Percentiles rank a stretch among this genome's conserved stretches.
These are phyloP conservation scores for Leccinum rimulosum DNA, from an alignment of 768 basidiomycete genomes.

Conservation along the genomic window DNA sequence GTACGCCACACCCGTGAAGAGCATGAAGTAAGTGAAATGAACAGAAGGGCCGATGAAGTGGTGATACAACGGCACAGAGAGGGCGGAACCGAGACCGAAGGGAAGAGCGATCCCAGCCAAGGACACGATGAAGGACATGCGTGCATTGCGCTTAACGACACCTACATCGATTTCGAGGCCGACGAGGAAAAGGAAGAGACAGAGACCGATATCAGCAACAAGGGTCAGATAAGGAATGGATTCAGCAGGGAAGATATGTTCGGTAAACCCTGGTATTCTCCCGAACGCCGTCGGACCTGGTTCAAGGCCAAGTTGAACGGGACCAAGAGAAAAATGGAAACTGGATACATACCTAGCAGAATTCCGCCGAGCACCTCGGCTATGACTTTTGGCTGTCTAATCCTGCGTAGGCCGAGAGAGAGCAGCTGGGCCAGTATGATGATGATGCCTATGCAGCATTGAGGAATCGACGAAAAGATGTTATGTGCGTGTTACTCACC, in stretches of 20 bases:
- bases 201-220: conserved; percentile 84
- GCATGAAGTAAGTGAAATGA: conserved; percentile 86
- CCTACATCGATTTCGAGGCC: conserved; percentile 86
- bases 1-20: conserved; percentile 91
- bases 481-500: conserved; percentile 41
- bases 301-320: not conserved
- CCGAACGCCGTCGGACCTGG: conserved; percentile 58
- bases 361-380: conserved; percentile 88
- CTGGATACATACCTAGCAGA: conserved; percentile 56
- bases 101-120: conserved; percentile 84
- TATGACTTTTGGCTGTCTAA: conserved; percentile 84
- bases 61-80: conserved; percentile 52
- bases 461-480: not conserved
- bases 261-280: conserved; percentile 84
- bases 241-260: conserved; percentile 73
- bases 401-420: conserved; percentile 64
- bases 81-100: conserved; percentile 78
- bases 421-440: conserved; percentile 75
- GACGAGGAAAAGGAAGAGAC: conserved; percentile 88
- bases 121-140: conserved; percentile 66
- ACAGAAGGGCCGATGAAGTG: conserved; percentile 63
- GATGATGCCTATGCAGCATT: conserved; percentile 61
- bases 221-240: conserved; percentile 81
- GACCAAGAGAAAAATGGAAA: conserved; percentile 33
- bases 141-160: conserved; percentile 76